Base-by-base conservation (phyloP, 2,329 filamentous ascomycete species). In the Cladophialophora bantiana region DNA sequence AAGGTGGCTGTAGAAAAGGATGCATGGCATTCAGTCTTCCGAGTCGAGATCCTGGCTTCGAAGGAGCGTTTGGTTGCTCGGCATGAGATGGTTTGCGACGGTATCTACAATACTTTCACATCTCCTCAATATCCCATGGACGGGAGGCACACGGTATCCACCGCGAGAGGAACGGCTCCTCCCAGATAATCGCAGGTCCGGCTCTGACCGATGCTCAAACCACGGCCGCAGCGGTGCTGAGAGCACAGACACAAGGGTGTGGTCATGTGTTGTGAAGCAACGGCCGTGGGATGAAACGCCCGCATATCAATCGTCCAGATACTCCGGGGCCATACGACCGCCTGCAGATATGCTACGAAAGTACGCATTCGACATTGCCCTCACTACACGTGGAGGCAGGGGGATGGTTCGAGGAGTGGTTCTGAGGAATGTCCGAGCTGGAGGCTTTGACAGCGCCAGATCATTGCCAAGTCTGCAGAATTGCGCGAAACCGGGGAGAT, bases 391-490 rank as follows among this genome's bases (percentile, higher is more conserved):
- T 50, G 45, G 18, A 50, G 12, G 45, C 18, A 26, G 45, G 45
- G 18, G 45, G 12, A 31, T 26, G 45, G 26, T 48, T 26, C 45
- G 45, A 48, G 45, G 45, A 48, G 45, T 26, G 26, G 26, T 20
- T 7, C 45, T 48, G 45, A 26, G 18, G 45, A 48, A 26, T 48
- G 18, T 20, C 45, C 45, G 18, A 50, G 45, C 12, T 9, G 12
- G 26, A 50, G 45, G 18, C 45, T 50, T 13, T 38, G 26, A 26
- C 45, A 7, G 12, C 12, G 45, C 20, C 45, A 26, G 45, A 20
- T 50, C 45, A 50, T 20, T 50, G 45, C 45, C 45, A 50, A 50
- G 45, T 50, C 18, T 3, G 45, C 45, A 31, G 45, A 20, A 20
- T 50, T 26, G 10, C 18, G 18, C 45, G 20, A 50, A 13, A 20